A percentile compares a stretch with the other conserved stretches of the same genome.
These are phyloP conservation scores for Strombidium stylifer DNA, from an alignment of 73 alveolate species.

Conservation along the genomic window DNA sequence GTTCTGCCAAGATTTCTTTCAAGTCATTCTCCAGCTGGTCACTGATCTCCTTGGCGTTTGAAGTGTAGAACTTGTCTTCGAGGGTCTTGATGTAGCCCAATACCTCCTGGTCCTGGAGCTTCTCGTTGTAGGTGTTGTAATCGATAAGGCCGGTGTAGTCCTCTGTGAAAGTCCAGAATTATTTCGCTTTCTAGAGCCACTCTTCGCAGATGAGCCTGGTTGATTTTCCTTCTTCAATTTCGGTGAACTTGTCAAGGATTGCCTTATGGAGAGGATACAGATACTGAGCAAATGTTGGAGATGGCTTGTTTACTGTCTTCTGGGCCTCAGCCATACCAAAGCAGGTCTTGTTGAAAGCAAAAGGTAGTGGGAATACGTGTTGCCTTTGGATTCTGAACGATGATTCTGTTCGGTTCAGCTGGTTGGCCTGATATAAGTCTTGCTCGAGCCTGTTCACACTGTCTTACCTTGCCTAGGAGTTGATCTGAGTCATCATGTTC, in stretches of 20 bases:
- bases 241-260: background rate
- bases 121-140: background rate
- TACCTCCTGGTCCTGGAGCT: background rate
- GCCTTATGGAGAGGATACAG: background rate
- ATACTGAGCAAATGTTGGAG: background rate
- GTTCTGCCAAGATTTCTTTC: background rate
- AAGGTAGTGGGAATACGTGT: constrained; percentile 17
- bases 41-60: too few species aligned
- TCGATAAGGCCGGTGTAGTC: background rate
- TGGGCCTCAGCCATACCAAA: background rate
- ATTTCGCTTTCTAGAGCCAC: constrained; percentile 3
- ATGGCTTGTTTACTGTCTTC: constrained; percentile 7
- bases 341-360: constrained; percentile 26
- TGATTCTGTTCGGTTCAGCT: background rate
- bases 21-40: background rate
- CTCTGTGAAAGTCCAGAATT: constrained; percentile 9
- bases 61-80: background rate
- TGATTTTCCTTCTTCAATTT: background rate
- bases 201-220: background rate
- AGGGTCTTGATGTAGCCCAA: background rate
- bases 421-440: background rate
- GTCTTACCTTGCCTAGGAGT: background rate
- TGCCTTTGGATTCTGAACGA: background rate
- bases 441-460: background rate
- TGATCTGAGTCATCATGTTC: constrained; percentile 15